Percentiles rank a stretch among this genome's conserved stretches.
Evolutionary conservation across 306 rosid genomes (phyloP).

Genomic region (Fragaria iinumae): DNA sequence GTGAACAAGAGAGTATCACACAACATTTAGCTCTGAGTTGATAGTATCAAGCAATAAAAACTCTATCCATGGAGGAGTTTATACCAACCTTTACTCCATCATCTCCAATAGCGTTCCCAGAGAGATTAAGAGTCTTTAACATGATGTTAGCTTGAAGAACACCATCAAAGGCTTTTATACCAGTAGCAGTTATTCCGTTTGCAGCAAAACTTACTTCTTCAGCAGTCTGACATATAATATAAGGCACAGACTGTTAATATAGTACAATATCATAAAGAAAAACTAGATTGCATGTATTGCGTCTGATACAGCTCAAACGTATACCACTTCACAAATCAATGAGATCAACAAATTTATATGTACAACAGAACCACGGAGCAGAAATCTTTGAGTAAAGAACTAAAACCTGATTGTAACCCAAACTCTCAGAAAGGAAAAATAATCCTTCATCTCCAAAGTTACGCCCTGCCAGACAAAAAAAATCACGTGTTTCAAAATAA

Average conservation of each 20-base stretch:
- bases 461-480: slow-evolving; percentile 58
- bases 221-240: slow-evolving; percentile 53
- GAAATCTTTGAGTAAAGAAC: slow-evolving; percentile 17
- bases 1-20: slow-evolving; percentile 37
- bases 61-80: not conserved
- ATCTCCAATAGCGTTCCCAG: slow-evolving; percentile 96
- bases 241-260: not conserved
- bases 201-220: slow-evolving; percentile 96
- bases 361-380: slow-evolving; percentile 18
- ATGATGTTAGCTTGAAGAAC: slow-evolving; percentile 86
- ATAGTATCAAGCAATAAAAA: slow-evolving; percentile 7
- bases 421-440: slow-evolving; percentile 85
- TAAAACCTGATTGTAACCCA: slow-evolving; percentile 80
- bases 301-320: not conserved
- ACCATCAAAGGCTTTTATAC: slow-evolving; percentile 91
- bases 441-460: slow-evolving; percentile 95
- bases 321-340: not conserved
- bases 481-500: not conserved
- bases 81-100: slow-evolving; percentile 80
- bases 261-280: slow-evolving; percentile 11
- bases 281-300: not conserved
- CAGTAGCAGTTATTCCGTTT: slow-evolving; percentile 91
- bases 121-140: slow-evolving; percentile 84
- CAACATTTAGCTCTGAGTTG: slow-evolving; percentile 21
- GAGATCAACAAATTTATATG: not conserved